Conservation (phyloP, 2,329 filamentous ascomycete species). For the Cordyceps pruinosa region DNA sequence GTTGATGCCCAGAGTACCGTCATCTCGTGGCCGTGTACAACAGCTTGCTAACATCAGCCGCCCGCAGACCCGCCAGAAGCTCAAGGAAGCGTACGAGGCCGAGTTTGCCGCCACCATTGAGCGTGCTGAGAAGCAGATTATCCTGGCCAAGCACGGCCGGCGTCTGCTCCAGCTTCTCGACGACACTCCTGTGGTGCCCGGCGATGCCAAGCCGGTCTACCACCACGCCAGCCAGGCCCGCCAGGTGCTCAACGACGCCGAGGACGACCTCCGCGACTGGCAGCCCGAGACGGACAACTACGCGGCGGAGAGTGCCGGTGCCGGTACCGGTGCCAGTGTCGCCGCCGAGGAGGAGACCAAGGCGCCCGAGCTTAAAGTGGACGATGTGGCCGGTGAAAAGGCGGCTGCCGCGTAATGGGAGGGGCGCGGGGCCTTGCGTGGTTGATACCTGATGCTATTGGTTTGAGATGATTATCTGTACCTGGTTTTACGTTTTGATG, state of each 20-base stretch:
- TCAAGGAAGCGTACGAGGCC: constrained; percentile 88
- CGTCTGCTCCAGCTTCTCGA: constrained; percentile 80
- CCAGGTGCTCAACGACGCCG: constrained; percentile 85
- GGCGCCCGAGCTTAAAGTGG: background rate
- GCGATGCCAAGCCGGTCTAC: constrained; percentile 68
- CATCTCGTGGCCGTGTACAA: background rate
- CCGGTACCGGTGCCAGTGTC: background rate
- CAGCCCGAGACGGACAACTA: constrained; percentile 35
- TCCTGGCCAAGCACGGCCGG: constrained; percentile 84
- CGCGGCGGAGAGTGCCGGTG: background rate
- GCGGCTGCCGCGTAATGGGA: background rate
- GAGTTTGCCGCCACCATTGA: constrained; percentile 91
- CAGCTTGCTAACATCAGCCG: background rate
- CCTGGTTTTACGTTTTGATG: background rate
- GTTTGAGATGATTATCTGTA: background rate
- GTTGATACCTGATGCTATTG: constrained; percentile 2
- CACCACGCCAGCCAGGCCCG: constrained; percentile 60
- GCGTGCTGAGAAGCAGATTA: constrained; percentile 92
- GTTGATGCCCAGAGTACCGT: constrained; percentile 30
- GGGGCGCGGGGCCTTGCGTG: background rate
- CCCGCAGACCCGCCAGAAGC: constrained; percentile 77
- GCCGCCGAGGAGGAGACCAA: background rate
- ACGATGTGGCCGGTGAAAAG: background rate
- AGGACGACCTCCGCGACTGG: constrained; percentile 81
- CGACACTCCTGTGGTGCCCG: constrained; percentile 82